These are phyloP conservation scores for Pichia nakasei DNA, from an alignment of 805 yeast genomes.

Conservation along the genomic window DNA sequence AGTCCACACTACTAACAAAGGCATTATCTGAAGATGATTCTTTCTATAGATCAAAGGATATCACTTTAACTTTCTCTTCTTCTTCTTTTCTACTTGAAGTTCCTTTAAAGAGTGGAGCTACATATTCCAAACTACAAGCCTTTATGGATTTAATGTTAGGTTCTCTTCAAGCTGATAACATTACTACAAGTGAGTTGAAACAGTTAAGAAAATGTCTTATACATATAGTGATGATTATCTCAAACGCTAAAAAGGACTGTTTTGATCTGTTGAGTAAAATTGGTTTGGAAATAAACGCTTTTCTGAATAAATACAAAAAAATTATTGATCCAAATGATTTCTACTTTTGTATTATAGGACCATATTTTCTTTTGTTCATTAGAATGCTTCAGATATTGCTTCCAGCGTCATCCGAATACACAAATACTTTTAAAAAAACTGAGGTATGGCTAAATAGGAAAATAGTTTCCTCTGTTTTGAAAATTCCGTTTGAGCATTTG, in stretches of 20 bases:
- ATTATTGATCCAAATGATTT: conserved; percentile 2
- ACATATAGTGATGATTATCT: conserved; percentile 17
- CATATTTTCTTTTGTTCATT: conserved; percentile 18
- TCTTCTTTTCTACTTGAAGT: not conserved
- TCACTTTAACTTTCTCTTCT: conserved; percentile 3
- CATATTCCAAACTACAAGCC: conserved; percentile 1
- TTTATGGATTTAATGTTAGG: conserved; percentile 5
- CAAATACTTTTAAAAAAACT: conserved; percentile 5
- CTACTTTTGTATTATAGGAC: conserved; percentile 12
- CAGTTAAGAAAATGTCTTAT: conserved; percentile 20
- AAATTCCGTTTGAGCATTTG: conserved; percentile 13
- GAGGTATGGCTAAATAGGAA: conserved; percentile 10
- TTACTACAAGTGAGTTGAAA: conserved; percentile 1
- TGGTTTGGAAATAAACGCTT: conserved; percentile 12
- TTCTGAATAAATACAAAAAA: conserved; percentile 9
- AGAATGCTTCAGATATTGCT: conserved; percentile 14
- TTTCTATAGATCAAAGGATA: conserved; percentile 5
- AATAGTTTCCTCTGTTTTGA: conserved; percentile 14
- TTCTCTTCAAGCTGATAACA: not conserved
- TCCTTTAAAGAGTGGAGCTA: conserved; percentile 3
- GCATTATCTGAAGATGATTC: not conserved
- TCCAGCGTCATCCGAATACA: conserved; percentile 4
- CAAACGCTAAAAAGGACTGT: conserved; percentile 14
- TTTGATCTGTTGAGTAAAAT: conserved; percentile 9
- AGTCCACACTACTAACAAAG: conserved; percentile 2